Conservation (phyloP, 164 flowering plant species). For the Amborella trichopoda region DNA sequence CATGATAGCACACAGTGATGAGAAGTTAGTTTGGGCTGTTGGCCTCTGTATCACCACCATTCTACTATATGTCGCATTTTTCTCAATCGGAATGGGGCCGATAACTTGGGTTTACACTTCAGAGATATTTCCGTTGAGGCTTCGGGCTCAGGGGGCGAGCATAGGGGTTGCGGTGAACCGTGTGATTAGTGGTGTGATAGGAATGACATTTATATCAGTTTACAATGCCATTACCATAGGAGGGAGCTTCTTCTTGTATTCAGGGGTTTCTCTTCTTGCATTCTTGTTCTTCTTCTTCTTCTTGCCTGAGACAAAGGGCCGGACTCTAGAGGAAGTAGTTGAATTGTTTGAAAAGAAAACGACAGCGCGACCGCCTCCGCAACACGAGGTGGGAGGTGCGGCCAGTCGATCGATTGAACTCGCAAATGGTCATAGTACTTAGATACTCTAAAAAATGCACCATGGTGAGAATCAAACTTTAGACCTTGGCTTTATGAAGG, state of each 20-base stretch:
- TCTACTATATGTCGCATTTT: slow-evolving; percentile 30
- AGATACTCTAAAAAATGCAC: too few species aligned
- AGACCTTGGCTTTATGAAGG: too few species aligned
- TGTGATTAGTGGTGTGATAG: slow-evolving; percentile 38
- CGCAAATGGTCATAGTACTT: too few species aligned
- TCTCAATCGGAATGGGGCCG: slow-evolving; percentile 70
- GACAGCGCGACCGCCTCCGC: not conserved
- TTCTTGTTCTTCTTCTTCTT: slow-evolving; percentile 35
- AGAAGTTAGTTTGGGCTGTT: slow-evolving; percentile 36
- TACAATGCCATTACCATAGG: slow-evolving; percentile 35
- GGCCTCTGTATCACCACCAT: slow-evolving; percentile 25
- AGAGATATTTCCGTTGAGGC: slow-evolving; percentile 53
- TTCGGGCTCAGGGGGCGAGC: slow-evolving; percentile 49
- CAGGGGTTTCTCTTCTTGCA: slow-evolving; percentile 25
- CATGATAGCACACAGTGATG: slow-evolving; percentile 21
- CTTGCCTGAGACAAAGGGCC: slow-evolving; percentile 62
- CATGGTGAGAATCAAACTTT: too few species aligned
- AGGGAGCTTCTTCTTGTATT: slow-evolving; percentile 42
- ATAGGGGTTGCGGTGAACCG: slow-evolving; percentile 47
- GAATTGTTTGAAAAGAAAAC: slow-evolving; percentile 21
- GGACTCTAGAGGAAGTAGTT: slow-evolving; percentile 50
- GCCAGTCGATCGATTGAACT: too few species aligned
- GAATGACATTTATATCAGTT: slow-evolving; percentile 45
- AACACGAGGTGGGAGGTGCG: too few species aligned
- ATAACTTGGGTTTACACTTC: slow-evolving; percentile 72